Evolutionary conservation across 2,329 filamentous ascomycete species (phyloP).

Genomic region (Fusarium azukiicola): DNA sequence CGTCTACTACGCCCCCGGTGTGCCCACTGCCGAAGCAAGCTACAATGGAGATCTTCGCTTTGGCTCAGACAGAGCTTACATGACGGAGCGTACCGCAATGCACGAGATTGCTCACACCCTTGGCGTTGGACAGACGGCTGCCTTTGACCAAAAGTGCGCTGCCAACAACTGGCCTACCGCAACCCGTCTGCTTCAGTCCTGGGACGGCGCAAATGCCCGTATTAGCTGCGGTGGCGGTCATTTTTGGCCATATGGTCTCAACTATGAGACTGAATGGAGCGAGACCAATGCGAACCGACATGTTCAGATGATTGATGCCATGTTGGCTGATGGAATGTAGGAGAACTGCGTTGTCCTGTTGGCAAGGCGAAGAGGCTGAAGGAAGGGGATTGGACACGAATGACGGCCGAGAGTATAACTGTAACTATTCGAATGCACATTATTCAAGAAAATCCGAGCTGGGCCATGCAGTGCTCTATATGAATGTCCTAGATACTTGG

Average conservation of each 20-base stretch:
- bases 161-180: constrained; percentile 67
- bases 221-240: constrained; percentile 66
- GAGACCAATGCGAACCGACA: constrained; percentile 69
- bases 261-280: constrained; percentile 69
- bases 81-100: constrained; percentile 71
- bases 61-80: constrained; percentile 68
- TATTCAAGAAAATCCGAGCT: background rate
- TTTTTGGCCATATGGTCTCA: constrained; percentile 67
- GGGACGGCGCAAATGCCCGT: constrained; percentile 62
- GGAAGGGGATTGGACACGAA: background rate
- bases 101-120: constrained; percentile 72
- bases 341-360: background rate
- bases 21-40: constrained; percentile 69
- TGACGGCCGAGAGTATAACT: background rate
- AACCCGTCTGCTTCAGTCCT: constrained; percentile 62
- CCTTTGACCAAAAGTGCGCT: constrained; percentile 64
- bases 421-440: background rate
- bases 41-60: constrained; percentile 71
- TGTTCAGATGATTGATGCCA: constrained; percentile 67
- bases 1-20: constrained; percentile 66
- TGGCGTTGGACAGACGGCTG: constrained; percentile 68
- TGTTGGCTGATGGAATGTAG: constrained; percentile 65
- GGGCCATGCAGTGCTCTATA: background rate
- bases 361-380: background rate
- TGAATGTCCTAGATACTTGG: background rate